Evolutionary conservation across 345 rosid genomes (phyloP).

Genomic region (Geranium brycei): DNA sequence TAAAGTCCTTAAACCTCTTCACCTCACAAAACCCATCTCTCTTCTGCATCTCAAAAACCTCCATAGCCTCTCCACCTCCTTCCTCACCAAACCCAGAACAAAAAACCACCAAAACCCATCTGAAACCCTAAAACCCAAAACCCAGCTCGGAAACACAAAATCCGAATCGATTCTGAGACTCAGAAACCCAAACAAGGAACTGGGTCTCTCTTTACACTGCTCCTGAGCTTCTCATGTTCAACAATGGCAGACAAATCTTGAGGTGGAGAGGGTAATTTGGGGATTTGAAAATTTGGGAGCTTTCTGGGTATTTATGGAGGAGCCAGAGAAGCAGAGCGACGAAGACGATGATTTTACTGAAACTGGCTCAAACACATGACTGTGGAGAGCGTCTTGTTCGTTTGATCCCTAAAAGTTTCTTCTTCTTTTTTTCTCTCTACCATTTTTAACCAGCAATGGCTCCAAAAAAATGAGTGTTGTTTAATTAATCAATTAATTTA

Average conservation of each 20-base stretch:
- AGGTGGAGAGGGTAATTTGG: constrained; percentile 6
- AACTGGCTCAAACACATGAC: constrained; percentile 32
- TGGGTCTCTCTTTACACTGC: constrained; percentile 1
- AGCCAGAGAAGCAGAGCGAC: not conserved
- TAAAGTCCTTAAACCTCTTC: constrained; percentile 36
- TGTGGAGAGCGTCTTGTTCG: constrained; percentile 7
- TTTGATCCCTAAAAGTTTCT: not conserved
- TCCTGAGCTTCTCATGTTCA: constrained; percentile 12
- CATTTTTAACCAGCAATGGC: constrained; percentile 2
- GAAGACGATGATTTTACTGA: constrained; percentile 24
- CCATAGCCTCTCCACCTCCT: constrained; percentile 19
- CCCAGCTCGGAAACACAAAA: constrained; percentile 16
- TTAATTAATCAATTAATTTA: not conserved
- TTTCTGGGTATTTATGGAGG: too few relatives aligned
- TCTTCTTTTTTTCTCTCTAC: too few relatives aligned
- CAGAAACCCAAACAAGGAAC: constrained; percentile 19
- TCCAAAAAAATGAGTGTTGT: constrained; percentile 5
- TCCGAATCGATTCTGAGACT: constrained; percentile 28
- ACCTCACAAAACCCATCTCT: constrained; percentile 17
- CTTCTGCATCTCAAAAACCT: constrained; percentile 21
- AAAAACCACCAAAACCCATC: constrained; percentile 16
- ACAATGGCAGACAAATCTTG: constrained; percentile 27
- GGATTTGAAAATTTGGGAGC: too few relatives aligned
- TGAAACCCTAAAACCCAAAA: too few relatives aligned
- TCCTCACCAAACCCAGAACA: constrained; percentile 14